These are phyloP conservation scores for Gracilaria domingensis DNA, from an alignment of 23 red algal species.

Conservation along the genomic window DNA sequence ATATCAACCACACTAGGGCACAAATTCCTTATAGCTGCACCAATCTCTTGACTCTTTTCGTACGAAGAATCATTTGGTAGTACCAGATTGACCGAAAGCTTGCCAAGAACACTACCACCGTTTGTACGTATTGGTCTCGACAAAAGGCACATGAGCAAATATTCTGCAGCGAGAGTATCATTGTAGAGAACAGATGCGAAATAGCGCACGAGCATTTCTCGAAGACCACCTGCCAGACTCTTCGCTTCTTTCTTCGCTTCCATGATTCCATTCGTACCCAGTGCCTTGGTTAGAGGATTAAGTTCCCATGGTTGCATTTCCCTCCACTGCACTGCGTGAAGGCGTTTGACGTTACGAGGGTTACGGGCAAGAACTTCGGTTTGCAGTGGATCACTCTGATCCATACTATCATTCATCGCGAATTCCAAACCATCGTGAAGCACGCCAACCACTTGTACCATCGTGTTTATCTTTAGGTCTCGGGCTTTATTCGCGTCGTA, in stretches of 20 bases:
- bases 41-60: background rate
- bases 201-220: conserved; percentile 47
- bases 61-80: conserved; percentile 12
- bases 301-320: conserved; percentile 43
- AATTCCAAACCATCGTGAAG: conserved; percentile 44
- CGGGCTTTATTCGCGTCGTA: conserved; percentile 55
- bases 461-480: conserved; percentile 35
- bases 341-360: conserved; percentile 48
- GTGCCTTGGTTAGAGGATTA: conserved; percentile 22
- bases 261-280: conserved; percentile 34
- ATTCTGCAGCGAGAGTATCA: conserved; percentile 65
- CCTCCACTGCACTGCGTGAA: conserved; percentile 59
- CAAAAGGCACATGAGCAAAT: conserved; percentile 59
- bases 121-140: conserved; percentile 29
- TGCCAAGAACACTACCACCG: conserved; percentile 56
- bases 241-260: conserved; percentile 28
- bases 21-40: conserved; percentile 29
- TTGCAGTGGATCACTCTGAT: conserved; percentile 12
- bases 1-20: conserved; percentile 40
- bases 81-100: conserved; percentile 71
- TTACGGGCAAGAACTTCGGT: conserved; percentile 58
- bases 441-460: conserved; percentile 70
- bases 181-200: conserved; percentile 45
- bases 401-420: conserved; percentile 6
- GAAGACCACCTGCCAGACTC: conserved; percentile 8